Evolutionary conservation across 768 basidiomycete genomes (phyloP), one percentile per base, ranked within the genome.

Genomic region (Mycena floridula): DNA sequence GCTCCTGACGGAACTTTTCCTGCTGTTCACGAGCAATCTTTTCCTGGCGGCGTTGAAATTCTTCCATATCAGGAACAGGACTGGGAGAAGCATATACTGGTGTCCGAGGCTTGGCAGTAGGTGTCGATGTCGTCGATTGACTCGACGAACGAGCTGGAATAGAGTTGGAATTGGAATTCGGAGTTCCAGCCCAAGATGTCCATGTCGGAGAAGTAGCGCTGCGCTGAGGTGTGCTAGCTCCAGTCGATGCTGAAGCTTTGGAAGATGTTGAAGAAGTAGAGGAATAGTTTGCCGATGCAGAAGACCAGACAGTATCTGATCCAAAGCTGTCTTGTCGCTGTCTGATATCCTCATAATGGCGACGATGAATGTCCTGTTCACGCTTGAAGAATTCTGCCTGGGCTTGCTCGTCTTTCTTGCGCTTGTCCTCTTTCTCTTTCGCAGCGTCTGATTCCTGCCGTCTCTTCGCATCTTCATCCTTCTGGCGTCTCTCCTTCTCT

Each of bases 1-100:
- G 83, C 58, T 85, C 81, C 46, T 69, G 70, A 36, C 74, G 75
- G 63, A 86, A 88, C 44, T 68, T 68, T 66, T 86, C 84, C 55
- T 82, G 79, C 57, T 84, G 85, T 48, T 73, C 68, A 37, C 76
- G 70, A 23, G 74, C 74, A 24, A 79, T 74, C 53, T 85, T 81
- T 18, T 72, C 79, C 49, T 83, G 80, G 13, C 76, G 76, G 24
- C 81, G 76, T 16, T 72, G 65, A 74, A 82, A 80, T 42, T 85
- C 81, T 4, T 70, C 68, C 49, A 81, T 75, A 9, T 68, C 50
- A 39, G 38, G 23, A 39, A 24, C 9, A 13, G 38, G 32, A 15
- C 15, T 13, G 15, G 32, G 32, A 13, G 13, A 13, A 35, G 15
- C 47, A 18, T 28, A 26, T 12, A 57, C 28, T 25, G 60, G 38